These are phyloP conservation scores for Mucor irregularis DNA, from an alignment of 371 early-diverging fungal species.

Conservation along the genomic window DNA sequence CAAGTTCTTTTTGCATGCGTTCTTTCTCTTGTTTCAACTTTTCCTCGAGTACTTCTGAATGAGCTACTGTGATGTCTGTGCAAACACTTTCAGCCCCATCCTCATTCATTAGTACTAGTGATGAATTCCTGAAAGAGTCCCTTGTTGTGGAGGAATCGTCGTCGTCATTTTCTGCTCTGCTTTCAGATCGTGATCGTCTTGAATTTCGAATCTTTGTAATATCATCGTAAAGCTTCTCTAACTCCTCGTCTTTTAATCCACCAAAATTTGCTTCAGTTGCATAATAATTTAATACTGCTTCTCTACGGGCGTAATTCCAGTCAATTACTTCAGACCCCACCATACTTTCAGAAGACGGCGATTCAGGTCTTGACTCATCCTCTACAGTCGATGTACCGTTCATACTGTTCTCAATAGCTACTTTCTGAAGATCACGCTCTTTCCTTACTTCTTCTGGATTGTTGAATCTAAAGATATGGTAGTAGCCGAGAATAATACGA, in stretches of 20 bases:
- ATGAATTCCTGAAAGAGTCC: conserved; percentile 48
- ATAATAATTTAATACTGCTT: conserved; percentile 60
- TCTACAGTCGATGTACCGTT: conserved; percentile 6
- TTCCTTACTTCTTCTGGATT: conserved; percentile 84
- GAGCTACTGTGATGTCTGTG: conserved; percentile 38
- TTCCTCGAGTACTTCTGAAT: conserved; percentile 41
- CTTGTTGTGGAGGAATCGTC: conserved; percentile 53
- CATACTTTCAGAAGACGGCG: conserved; percentile 54
- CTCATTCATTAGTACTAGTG: conserved; percentile 31
- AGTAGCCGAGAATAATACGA: conserved; percentile 82
- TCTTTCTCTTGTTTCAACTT: conserved; percentile 55
- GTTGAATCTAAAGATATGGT: conserved; percentile 84
- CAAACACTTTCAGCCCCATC: conserved; percentile 50
- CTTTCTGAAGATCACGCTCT: conserved; percentile 59
- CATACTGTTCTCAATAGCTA: conserved; percentile 25
- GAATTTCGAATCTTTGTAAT: conserved; percentile 55
- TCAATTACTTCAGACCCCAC: conserved; percentile 66
- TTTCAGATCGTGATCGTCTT: conserved; percentile 55
- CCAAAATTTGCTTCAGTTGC: conserved; percentile 45
- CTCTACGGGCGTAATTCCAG: conserved; percentile 79
- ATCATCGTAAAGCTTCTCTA: conserved; percentile 60
- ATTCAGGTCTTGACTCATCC: conserved; percentile 46
- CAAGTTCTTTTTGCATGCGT: conserved; percentile 57
- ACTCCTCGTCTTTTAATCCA: conserved; percentile 60
- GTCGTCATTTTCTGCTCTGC: conserved; percentile 47